Conservation (phyloP, 495 filamentous ascomycete species). For the Penicillium flavigenum region DNA sequence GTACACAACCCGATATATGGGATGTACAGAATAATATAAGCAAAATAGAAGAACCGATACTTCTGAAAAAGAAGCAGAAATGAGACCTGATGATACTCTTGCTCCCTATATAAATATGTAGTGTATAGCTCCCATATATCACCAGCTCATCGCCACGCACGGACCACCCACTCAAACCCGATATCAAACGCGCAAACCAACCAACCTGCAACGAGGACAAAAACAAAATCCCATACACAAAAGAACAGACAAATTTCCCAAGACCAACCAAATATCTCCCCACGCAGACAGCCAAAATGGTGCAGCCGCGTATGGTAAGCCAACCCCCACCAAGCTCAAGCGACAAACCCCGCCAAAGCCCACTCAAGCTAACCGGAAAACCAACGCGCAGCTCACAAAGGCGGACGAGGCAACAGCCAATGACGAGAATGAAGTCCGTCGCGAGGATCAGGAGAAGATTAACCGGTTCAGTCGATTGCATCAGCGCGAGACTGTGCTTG, state of each 20-base stretch:
- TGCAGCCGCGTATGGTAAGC: conserved; percentile 46
- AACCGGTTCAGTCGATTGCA: conserved; percentile 96
- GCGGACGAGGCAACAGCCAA: conserved; percentile 74
- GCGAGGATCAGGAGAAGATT: conserved; percentile 98
- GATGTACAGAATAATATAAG: neutral
- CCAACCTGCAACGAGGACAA: conserved; percentile 10
- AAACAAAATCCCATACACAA: neutral
- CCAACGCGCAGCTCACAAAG: conserved; percentile 69
- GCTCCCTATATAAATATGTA: neutral
- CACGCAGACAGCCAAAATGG: conserved; percentile 33
- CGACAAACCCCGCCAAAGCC: conserved; percentile 11
- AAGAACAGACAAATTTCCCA: neutral
- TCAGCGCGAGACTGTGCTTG: conserved; percentile 72
- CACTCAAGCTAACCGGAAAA: conserved; percentile 6
- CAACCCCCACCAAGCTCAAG: neutral
- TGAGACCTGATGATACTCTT: neutral
- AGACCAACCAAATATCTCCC: conserved; percentile 6
- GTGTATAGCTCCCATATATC: neutral
- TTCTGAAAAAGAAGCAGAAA: neutral
- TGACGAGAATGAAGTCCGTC: conserved; percentile 86
- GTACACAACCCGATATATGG: neutral
- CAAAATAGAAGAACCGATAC: neutral
- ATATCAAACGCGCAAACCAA: conserved; percentile 11
- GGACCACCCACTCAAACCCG: conserved; percentile 24
- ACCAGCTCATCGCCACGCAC: conserved; percentile 20